Conservation (phyloP, 2,329 filamentous ascomycete genomes). For the Hymenoscyphus fraxineus region DNA sequence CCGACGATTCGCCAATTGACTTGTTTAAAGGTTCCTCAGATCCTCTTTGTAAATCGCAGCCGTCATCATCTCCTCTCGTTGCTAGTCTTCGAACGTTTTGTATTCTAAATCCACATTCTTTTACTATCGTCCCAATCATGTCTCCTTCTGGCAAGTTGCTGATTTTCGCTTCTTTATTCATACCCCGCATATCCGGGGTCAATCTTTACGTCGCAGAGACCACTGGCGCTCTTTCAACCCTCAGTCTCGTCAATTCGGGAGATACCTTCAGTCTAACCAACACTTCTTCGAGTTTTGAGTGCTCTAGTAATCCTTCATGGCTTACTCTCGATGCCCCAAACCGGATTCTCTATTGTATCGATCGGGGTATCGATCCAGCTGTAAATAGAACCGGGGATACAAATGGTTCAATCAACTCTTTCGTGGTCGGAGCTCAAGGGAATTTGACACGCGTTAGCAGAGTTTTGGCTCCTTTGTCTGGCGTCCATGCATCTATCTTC, state of each 20-base stretch:
- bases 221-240: constrained; percentile 10
- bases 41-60: neutral
- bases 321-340: constrained; percentile 15
- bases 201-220: constrained; percentile 3
- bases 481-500: constrained; percentile 13
- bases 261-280: constrained; percentile 13
- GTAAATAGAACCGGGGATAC: neutral
- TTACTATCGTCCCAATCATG: neutral
- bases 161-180: neutral
- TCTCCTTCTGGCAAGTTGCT: neutral
- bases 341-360: constrained; percentile 19
- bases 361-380: constrained; percentile 5
- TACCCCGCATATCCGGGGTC: neutral
- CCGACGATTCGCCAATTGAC: no score
- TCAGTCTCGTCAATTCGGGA: constrained; percentile 7
- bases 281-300: constrained; percentile 6
- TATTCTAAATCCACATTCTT: neutral
- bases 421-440: constrained; percentile 11
- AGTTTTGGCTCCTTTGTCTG: constrained; percentile 11
- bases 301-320: constrained; percentile 14
- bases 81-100: neutral
- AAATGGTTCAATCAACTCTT: constrained; percentile 19
- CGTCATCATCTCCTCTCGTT: neutral
- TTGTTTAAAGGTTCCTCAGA: no score
- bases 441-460: constrained; percentile 10